phyloP scores from a whole-genome alignment of 2,329 filamentous ascomycete species.

The Fonsecaea multimorphosa region DNA sequence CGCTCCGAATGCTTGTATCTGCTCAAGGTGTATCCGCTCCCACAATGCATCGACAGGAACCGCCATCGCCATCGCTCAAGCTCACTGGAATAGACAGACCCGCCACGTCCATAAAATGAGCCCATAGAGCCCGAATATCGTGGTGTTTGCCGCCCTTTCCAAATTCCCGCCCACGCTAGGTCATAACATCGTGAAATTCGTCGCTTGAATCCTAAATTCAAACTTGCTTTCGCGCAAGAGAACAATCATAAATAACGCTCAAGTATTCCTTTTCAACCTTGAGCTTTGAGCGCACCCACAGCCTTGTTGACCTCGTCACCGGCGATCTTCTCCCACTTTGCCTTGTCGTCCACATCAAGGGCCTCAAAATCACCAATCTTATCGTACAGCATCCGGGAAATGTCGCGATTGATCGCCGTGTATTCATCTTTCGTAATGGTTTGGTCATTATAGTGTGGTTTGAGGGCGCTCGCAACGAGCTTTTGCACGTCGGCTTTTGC shows the following conservation, averaged over 20 bases:
- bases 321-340: constrained; percentile 77
- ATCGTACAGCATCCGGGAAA: constrained; percentile 87
- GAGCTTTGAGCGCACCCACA: constrained; percentile 36
- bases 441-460: constrained; percentile 80
- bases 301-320: constrained; percentile 78
- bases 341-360: constrained; percentile 70
- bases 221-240: constrained; percentile 16
- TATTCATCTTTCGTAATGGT: constrained; percentile 88
- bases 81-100: constrained; percentile 12
- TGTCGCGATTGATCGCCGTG: constrained; percentile 85
- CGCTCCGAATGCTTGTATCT: neutral
- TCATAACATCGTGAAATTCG: constrained; percentile 30
- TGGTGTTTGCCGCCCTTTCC: constrained; percentile 12
- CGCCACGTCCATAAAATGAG: neutral
- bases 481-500: constrained; percentile 88
- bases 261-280: constrained; percentile 20
- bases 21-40: neutral
- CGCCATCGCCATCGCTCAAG: constrained; percentile 29
- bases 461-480: constrained; percentile 82
- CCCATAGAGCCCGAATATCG: neutral
- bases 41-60: constrained; percentile 14
- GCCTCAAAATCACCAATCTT: constrained; percentile 60
- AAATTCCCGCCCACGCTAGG: constrained; percentile 11
- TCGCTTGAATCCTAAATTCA: constrained; percentile 18
- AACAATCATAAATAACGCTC: constrained; percentile 3